Percentiles rank a stretch among this genome's conserved stretches.
phyloP scores from a whole-genome alignment of 495 filamentous ascomycete species.

The Cercophora scortea region DNA sequence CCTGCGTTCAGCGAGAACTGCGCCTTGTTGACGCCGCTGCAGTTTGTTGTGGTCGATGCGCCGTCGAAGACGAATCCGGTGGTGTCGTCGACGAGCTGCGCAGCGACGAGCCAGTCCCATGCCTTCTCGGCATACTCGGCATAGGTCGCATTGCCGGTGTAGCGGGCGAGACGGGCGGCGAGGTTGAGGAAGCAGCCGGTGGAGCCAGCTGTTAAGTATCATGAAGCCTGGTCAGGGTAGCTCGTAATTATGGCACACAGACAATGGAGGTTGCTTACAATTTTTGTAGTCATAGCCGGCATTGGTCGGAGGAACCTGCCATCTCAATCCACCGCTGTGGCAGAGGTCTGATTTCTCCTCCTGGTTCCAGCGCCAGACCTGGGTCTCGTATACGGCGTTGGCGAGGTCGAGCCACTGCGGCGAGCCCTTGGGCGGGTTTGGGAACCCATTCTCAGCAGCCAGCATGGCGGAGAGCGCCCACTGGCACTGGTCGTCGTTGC shows the following conservation, averaged over 20 bases:
- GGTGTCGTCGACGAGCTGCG: conserved; percentile 55
- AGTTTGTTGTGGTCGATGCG: conserved; percentile 53
- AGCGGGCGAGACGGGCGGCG: conserved; percentile 64
- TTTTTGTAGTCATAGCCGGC: conserved; percentile 81
- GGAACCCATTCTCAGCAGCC: conserved; percentile 37
- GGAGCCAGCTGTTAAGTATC: conserved; percentile 34
- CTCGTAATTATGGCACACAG: no score
- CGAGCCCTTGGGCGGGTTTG: conserved; percentile 47
- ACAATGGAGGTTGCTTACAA: neutral
- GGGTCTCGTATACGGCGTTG: conserved; percentile 70
- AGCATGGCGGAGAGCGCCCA: conserved; percentile 45
- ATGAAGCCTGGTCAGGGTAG: no score
- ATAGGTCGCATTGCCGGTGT: conserved; percentile 73
- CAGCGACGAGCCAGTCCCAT: conserved; percentile 61
- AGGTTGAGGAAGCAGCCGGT: conserved; percentile 73
- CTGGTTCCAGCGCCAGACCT: conserved; percentile 40
- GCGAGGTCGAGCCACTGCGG: conserved; percentile 69
- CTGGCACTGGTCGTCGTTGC: conserved; percentile 79
- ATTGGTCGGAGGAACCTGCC: conserved; percentile 72
- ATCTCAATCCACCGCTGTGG: conserved; percentile 63
- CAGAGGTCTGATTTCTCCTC: conserved; percentile 53
- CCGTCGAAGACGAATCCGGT: conserved; percentile 62
- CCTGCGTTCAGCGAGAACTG: conserved; percentile 77
- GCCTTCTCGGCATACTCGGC: conserved; percentile 62
- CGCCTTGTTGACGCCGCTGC: conserved; percentile 49